Conservation (phyloP, 306 rosid species). For the Amphicarpaea edgeworthii region DNA sequence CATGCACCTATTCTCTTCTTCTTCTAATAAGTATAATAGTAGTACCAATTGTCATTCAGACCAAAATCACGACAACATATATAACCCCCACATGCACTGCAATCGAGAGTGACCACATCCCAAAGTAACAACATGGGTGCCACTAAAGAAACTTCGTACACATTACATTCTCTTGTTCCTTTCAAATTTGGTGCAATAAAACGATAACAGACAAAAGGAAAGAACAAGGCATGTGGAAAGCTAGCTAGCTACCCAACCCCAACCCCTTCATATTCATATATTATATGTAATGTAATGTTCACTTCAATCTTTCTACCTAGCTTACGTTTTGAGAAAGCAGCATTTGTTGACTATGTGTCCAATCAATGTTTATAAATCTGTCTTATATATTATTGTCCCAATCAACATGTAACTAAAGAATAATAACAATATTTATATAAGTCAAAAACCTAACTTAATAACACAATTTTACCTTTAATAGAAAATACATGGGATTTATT, state of each 20-base stretch:
- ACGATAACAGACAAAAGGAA: conserved; percentile 43
- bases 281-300: too few species aligned
- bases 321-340: conserved; percentile 7
- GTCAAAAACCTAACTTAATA: neutral
- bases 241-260: conserved; percentile 26
- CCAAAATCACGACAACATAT: conserved; percentile 27
- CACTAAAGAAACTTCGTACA: conserved; percentile 59
- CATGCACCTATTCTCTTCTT: conserved; percentile 40
- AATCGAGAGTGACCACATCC: conserved; percentile 41
- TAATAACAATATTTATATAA: neutral
- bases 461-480: too few species aligned
- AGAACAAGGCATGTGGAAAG: conserved; percentile 34
- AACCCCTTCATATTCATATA: conserved; percentile 18
- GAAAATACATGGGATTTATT: too few species aligned
- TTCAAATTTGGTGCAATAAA: conserved; percentile 53
- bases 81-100: conserved; percentile 32
- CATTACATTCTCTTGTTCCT: conserved; percentile 60
- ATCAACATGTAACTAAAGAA: too few species aligned
- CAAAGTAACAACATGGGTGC: conserved; percentile 47
- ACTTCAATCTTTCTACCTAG: neutral
- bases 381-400: neutral
- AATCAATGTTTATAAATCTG: neutral
- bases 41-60: conserved; percentile 23
- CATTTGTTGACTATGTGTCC: neutral
- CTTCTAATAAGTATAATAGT: too few species aligned